A percentile compares a stretch with the other conserved stretches of the same genome.
These are phyloP conservation scores for Guyanaporus albipodus DNA, from an alignment of 768 basidiomycete species.

Conservation along the genomic window DNA sequence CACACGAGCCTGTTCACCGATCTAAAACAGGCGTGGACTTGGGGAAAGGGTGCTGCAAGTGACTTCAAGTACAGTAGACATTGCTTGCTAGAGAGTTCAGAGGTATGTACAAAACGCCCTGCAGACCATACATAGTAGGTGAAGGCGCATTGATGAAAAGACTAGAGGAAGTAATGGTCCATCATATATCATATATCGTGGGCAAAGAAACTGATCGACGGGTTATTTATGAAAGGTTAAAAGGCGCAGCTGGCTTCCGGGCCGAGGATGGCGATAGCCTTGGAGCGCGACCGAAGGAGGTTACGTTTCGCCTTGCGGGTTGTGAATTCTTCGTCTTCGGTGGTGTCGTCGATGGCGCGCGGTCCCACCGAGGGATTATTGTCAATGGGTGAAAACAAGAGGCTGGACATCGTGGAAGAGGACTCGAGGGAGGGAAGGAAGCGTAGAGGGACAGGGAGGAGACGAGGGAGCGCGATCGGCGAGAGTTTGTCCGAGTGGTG, in stretches of 20 bases:
- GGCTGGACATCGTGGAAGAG: not conserved
- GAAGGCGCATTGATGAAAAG: too few species aligned
- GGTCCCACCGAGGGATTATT: not conserved
- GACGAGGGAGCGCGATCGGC: constrained; percentile 4
- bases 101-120: too few species aligned
- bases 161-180: too few species aligned
- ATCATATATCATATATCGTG: not conserved
- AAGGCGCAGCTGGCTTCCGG: constrained; percentile 1
- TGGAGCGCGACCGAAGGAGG: constrained; percentile 7
- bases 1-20: too few species aligned
- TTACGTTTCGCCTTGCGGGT: constrained; percentile 12
- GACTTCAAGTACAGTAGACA: too few species aligned
- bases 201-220: too few species aligned
- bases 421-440: not conserved
- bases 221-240: too few species aligned
- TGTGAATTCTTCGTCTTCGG: constrained; percentile 3
- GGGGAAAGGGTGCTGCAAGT: too few species aligned
- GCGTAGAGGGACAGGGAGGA: constrained; percentile 3
- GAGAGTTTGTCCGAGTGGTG: not conserved
- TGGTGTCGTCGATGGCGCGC: not conserved
- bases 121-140: too few species aligned
- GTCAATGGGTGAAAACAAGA: not conserved
- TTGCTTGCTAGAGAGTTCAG: too few species aligned
- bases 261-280: constrained; percentile 3
- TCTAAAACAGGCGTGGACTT: too few species aligned